Conservation (phyloP, 345 rosid species). For the Eucalyptus pauciflora region DNA sequence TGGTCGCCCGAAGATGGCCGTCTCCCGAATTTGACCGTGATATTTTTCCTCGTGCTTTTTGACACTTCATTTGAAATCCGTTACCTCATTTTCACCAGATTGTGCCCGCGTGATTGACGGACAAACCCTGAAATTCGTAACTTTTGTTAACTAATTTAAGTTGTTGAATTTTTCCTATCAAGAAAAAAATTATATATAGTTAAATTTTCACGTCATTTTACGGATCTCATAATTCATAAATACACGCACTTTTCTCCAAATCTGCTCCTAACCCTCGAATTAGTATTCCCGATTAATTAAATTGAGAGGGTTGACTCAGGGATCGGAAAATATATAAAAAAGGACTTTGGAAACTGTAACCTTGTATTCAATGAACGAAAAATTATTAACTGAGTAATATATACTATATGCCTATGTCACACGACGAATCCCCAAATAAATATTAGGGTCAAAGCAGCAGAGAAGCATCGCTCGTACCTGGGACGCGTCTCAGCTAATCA, state of each 20-base stretch:
- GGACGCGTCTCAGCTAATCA: background rate
- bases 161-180: background rate
- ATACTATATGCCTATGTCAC: background rate
- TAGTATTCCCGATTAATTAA: background rate
- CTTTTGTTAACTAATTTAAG: background rate
- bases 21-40: background rate
- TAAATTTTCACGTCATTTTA: background rate
- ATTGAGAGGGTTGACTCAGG: background rate
- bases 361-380: background rate
- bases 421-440: background rate
- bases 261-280: rapidly evolving
- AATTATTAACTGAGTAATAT: background rate
- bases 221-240: background rate
- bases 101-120: background rate
- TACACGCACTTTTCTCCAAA: background rate
- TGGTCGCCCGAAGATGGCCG: background rate
- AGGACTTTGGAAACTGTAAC: background rate
- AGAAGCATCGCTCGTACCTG: background rate
- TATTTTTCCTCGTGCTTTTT: background rate
- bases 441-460: background rate
- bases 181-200: background rate
- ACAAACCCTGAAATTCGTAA: background rate
- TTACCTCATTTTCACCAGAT: background rate
- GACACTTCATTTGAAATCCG: background rate
- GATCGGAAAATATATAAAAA: background rate